Conservation (phyloP, 208 protist genomes). For the Leishmania mexicana region DNA sequence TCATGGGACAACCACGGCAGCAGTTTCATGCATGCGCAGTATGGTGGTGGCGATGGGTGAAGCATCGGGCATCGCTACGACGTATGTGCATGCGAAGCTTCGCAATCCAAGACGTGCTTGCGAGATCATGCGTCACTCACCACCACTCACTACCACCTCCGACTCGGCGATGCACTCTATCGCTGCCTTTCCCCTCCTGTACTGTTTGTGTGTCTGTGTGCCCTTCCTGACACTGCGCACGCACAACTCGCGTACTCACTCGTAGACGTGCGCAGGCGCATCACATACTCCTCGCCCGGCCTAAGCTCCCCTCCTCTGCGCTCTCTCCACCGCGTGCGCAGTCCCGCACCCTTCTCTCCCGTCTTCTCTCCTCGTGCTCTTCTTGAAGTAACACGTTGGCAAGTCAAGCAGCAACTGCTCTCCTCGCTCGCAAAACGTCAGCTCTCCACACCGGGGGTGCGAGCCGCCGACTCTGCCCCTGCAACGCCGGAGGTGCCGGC, state of each 20-base stretch:
- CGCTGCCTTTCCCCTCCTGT: neutral
- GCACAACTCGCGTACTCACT: neutral
- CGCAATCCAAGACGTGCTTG: neutral
- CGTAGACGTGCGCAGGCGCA: neutral
- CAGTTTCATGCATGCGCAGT: too few species aligned
- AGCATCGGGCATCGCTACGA: neutral
- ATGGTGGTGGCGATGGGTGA: neutral
- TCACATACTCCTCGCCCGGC: neutral
- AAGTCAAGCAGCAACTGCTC: too few species aligned
- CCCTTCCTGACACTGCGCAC: neutral
- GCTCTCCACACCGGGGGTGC: neutral
- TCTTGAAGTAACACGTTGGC: too few species aligned
- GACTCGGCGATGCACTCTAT: neutral
- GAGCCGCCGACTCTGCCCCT: neutral
- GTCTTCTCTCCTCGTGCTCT: neutral
- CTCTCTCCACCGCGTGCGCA: neutral
- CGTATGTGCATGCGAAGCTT: too few species aligned
- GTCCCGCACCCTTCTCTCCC: neutral
- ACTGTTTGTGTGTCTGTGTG: neutral
- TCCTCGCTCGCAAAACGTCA: neutral
- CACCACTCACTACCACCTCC: neutral
- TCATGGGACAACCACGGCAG: too few species aligned
- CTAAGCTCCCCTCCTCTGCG: neutral
- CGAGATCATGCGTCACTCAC: neutral
- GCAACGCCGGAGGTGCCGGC: neutral